These are phyloP conservation scores for Hygrocybe coccinea DNA, from an alignment of 768 basidiomycete species.

Conservation along the genomic window DNA sequence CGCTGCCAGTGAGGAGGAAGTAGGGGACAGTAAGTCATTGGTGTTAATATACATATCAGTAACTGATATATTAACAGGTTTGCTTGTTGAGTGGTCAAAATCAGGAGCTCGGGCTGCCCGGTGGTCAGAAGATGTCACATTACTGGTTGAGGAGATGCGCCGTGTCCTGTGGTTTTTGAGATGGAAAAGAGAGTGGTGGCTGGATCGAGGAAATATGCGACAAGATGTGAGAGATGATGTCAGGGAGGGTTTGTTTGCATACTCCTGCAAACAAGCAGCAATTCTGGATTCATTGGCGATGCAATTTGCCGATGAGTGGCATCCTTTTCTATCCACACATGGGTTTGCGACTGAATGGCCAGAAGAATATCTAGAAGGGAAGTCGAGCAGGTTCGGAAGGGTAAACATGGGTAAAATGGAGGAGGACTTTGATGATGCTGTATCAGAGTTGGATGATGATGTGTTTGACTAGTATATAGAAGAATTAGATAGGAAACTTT, in stretches of 20 bases:
- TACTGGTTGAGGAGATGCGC: constrained; percentile 29
- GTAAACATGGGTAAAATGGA: background rate
- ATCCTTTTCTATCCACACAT: background rate
- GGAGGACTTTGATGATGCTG: background rate
- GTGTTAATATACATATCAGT: background rate
- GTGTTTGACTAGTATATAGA: background rate
- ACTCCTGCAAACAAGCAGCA: constrained; percentile 4
- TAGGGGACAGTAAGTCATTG: background rate
- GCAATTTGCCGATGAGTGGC: constrained; percentile 1
- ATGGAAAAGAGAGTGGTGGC: constrained; percentile 15
- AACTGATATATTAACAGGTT: constrained; percentile 4
- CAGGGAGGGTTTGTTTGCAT: constrained; percentile 6
- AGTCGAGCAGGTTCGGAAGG: background rate
- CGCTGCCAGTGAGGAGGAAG: background rate
- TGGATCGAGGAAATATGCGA: background rate
- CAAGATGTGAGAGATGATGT: background rate
- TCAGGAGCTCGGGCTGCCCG: constrained; percentile 13
- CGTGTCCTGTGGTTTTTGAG: constrained; percentile 15
- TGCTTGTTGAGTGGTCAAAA: constrained; percentile 22
- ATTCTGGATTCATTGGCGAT: background rate
- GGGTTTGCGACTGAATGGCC: background rate
- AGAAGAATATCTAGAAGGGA: background rate
- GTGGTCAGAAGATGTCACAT: constrained; percentile 23
- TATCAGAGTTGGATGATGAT: background rate
- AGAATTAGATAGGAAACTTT: background rate